phyloP scores from a whole-genome alignment of 371 early-diverging fungal genomes.

The Zychaea mexicana region DNA sequence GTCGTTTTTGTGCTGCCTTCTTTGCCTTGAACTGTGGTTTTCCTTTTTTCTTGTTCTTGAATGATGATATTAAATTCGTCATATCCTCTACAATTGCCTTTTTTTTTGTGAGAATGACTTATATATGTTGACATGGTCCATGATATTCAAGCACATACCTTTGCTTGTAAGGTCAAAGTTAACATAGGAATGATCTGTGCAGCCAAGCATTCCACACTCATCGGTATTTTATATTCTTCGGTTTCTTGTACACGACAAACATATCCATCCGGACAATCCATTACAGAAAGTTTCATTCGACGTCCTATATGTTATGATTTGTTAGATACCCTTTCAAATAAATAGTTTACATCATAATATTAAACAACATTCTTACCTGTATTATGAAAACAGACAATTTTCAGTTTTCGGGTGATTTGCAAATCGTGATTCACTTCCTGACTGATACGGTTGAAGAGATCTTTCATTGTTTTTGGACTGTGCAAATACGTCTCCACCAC shows the following conservation, averaged over 20 bases:
- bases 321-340: background rate
- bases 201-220: background rate
- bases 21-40: constrained; percentile 3
- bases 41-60: background rate
- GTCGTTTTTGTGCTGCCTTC: background rate
- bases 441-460: background rate
- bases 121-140: background rate
- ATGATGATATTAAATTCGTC: background rate
- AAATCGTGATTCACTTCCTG: background rate
- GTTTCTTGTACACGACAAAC: constrained; percentile 7
- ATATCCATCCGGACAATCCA: constrained; percentile 9
- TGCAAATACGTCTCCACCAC: background rate
- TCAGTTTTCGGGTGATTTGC: background rate
- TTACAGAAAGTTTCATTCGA: background rate
- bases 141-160: background rate
- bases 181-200: background rate
- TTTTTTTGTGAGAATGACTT: background rate
- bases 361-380: background rate
- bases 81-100: background rate
- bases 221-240: constrained; percentile 5
- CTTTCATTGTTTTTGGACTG: constrained; percentile 6
- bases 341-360: background rate
- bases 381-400: background rate
- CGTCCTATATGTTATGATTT: background rate
- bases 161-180: background rate